phyloP scores from a whole-genome alignment of 164 flowering plant species.

The Berberis thunbergii region DNA sequence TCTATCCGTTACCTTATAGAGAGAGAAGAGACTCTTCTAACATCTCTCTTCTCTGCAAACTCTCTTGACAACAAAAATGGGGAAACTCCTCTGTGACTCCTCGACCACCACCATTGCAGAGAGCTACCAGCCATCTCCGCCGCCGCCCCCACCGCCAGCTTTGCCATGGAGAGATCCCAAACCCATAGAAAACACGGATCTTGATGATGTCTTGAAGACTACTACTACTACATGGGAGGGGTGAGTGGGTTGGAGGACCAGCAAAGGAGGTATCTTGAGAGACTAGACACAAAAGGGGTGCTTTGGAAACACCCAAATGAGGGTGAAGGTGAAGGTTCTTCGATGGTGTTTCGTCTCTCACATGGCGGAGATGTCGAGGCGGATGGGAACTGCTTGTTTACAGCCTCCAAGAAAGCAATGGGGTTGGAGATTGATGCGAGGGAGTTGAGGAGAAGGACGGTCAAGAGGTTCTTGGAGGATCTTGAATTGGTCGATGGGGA shows the following conservation, averaged over 20 bases:
- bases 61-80: not conserved
- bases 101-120: not conserved
- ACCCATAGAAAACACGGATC: constrained; percentile 7
- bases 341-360: constrained; percentile 49
- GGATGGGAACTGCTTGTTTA: constrained; percentile 93
- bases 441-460: constrained; percentile 70
- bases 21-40: not conserved
- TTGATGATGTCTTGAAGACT: not conserved
- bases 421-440: constrained; percentile 35
- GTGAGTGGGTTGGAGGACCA: constrained; percentile 79
- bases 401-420: constrained; percentile 63
- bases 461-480: constrained; percentile 65
- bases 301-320: constrained; percentile 56
- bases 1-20: not conserved
- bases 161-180: constrained; percentile 25
- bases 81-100: not conserved
- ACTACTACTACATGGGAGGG: constrained; percentile 41
- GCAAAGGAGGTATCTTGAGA: constrained; percentile 43
- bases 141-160: constrained; percentile 1
- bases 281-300: constrained; percentile 58
- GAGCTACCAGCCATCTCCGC: not conserved
- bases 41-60: not conserved
- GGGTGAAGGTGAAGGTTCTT: constrained; percentile 13
- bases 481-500: constrained; percentile 29
- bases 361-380: constrained; percentile 93